A percentile compares a stretch with the other conserved stretches of the same genome.
Evolutionary conservation across 441 rosid genomes (phyloP).

Genomic region (Pelargonium myrrhifolium): DNA sequence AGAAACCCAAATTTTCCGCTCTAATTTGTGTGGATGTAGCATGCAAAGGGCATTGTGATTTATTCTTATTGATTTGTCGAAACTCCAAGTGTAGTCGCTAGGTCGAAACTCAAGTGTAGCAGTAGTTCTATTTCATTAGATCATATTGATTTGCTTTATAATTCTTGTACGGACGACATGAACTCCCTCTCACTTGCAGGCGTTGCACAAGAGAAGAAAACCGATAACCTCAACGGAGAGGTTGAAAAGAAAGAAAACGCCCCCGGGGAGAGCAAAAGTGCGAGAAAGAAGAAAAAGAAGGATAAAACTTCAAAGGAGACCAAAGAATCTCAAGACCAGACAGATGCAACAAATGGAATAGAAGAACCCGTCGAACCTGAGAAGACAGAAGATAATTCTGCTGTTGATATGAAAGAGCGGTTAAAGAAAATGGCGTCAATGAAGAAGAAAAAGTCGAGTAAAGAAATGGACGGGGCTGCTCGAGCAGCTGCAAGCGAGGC

Average conservation of each 20-base stretch:
- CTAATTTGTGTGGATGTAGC: no score
- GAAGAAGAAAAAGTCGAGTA: conserved; percentile 52
- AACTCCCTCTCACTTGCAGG: background rate
- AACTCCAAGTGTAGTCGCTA: no score
- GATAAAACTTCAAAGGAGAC: background rate
- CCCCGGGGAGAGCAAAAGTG: background rate
- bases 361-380: conserved; percentile 20
- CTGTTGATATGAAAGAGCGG: conserved; percentile 41
- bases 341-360: background rate
- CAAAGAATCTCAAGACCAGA: background rate
- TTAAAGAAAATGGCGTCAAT: conserved; percentile 40
- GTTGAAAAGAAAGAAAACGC: background rate
- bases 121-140: background rate
- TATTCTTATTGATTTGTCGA: no score
- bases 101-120: no score
- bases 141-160: background rate
- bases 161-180: background rate
- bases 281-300: background rate
- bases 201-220: background rate
- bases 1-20: no score
- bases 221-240: background rate
- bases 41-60: no score
- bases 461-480: conserved; percentile 50
- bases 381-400: conserved; percentile 29
- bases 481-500: conserved; percentile 53